These are phyloP conservation scores for Parvularia atlantis DNA, from an alignment of 78 protist genomes.

Conservation along the genomic window DNA sequence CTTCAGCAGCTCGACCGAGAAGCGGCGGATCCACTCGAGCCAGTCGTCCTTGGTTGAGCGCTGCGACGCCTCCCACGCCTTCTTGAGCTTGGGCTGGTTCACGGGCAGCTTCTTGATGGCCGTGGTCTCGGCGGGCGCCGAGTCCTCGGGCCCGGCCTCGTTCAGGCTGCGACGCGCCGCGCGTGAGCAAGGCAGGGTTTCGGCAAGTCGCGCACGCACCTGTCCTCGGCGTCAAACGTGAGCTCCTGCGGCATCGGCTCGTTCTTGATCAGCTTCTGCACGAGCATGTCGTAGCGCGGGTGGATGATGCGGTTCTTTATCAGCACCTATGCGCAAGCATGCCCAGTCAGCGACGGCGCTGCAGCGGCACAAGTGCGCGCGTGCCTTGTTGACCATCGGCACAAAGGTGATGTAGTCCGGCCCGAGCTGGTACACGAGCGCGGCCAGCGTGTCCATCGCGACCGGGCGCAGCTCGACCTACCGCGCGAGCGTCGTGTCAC, in stretches of 20 bases:
- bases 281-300: slow-evolving; percentile 33
- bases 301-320: slow-evolving; percentile 25
- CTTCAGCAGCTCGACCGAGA: slow-evolving; percentile 73
- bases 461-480: slow-evolving; percentile 33
- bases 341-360: no score
- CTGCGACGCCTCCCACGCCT: slow-evolving; percentile 77
- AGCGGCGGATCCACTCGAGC: slow-evolving; percentile 86
- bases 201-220: background rate
- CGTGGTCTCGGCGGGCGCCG: background rate
- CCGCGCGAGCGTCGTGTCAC: background rate
- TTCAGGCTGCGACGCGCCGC: background rate
- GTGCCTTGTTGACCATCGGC: slow-evolving; percentile 67
- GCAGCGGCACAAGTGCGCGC: no score
- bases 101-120: slow-evolving; percentile 37
- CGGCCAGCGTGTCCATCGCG: slow-evolving; percentile 52
- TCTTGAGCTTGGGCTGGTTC: slow-evolving; percentile 50
- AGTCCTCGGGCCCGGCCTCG: background rate
- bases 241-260: background rate
- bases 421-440: slow-evolving; percentile 64
- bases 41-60: slow-evolving; percentile 84
- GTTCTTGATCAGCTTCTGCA: slow-evolving; percentile 17
- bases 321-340: no score
- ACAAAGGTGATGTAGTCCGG: slow-evolving; percentile 63
- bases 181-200: background rate
- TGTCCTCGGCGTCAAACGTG: background rate